These are phyloP conservation scores for Phytophthora chlamydospora DNA, from an alignment of 352 stramenopile species.

Conservation along the genomic window DNA sequence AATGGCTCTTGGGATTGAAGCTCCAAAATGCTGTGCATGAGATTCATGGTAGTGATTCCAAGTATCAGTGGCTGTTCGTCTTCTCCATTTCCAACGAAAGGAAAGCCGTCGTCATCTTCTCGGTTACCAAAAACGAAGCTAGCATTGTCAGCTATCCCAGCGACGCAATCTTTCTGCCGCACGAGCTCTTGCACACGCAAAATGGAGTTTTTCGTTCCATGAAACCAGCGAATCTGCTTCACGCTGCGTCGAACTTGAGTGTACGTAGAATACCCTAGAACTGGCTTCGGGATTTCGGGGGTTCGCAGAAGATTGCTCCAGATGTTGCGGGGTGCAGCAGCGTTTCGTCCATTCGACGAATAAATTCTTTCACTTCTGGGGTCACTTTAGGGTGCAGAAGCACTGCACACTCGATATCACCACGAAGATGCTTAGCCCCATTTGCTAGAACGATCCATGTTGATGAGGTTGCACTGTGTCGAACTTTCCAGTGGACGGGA, in stretches of 20 bases:
- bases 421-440: not conserved
- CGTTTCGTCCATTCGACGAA: conserved; percentile 14
- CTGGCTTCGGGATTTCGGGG: conserved; percentile 3
- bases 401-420: not conserved
- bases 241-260: conserved; percentile 9
- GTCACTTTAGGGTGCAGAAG: conserved; percentile 4
- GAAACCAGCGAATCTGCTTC: conserved; percentile 6
- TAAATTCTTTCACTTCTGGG: conserved; percentile 7
- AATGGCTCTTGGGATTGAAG: not conserved
- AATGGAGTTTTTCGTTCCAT: conserved; percentile 5
- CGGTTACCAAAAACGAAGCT: conserved; percentile 16
- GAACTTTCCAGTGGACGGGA: conserved; percentile 4
- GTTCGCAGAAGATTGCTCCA: conserved; percentile 2
- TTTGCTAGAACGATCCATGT: conserved; percentile 1
- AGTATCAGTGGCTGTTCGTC: conserved; percentile 15
- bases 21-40: conserved; percentile 3
- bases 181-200: not conserved
- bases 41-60: not conserved
- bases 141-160: not conserved
- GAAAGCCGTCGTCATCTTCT: not conserved
- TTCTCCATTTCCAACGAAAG: conserved; percentile 15
- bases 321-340: conserved; percentile 3
- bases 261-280: conserved; percentile 1
- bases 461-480: not conserved
- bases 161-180: not conserved